These are phyloP conservation scores for Penicillium flavigenum DNA, from an alignment of 495 filamentous ascomycete genomes.

Conservation along the genomic window DNA sequence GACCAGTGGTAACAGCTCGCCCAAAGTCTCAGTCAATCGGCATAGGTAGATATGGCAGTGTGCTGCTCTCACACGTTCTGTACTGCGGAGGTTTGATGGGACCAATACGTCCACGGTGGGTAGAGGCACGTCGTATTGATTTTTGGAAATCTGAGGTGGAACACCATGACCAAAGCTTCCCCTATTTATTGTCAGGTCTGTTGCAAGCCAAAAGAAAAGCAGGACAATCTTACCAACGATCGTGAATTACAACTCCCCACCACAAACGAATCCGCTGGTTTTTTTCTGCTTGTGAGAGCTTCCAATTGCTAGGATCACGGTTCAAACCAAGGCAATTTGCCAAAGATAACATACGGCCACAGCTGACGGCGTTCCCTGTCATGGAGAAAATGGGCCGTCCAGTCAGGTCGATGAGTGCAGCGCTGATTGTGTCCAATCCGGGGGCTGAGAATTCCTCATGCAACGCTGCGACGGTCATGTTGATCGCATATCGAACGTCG, in stretches of 20 bases:
- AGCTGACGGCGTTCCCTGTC: conserved; percentile 53
- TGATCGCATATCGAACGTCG: conserved; percentile 51
- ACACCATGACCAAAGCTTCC: conserved; percentile 55
- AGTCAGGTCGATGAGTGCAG: conserved; percentile 48
- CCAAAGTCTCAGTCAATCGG: conserved; percentile 52
- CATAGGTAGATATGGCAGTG: conserved; percentile 54
- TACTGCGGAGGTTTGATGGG: conserved; percentile 33
- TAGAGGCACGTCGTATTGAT: conserved; percentile 55
- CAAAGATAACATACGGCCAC: conserved; percentile 50
- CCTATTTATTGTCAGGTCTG: conserved; percentile 27
- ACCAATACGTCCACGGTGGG: conserved; percentile 46
- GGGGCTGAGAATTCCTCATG: conserved; percentile 53
- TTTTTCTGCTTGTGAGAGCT: conserved; percentile 48
- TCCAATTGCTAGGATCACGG: conserved; percentile 50
- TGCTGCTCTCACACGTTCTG: conserved; percentile 46
- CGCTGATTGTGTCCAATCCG: conserved; percentile 50
- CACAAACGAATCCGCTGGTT: conserved; percentile 49
- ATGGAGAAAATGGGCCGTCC: conserved; percentile 54
- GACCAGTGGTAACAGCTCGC: conserved; percentile 50
- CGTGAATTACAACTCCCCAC: conserved; percentile 56
- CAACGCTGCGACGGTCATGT: conserved; percentile 51
- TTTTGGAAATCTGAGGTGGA: conserved; percentile 48
- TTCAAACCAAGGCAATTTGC: conserved; percentile 54
- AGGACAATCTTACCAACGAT: conserved; percentile 43
- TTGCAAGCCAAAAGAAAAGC: conserved; percentile 5